Percentiles rank a stretch among this genome's conserved stretches.
Evolutionary conservation across 225 moss, liverwort and hornwort genomes (phyloP).

Genomic region (Takakia lepidozioides): DNA sequence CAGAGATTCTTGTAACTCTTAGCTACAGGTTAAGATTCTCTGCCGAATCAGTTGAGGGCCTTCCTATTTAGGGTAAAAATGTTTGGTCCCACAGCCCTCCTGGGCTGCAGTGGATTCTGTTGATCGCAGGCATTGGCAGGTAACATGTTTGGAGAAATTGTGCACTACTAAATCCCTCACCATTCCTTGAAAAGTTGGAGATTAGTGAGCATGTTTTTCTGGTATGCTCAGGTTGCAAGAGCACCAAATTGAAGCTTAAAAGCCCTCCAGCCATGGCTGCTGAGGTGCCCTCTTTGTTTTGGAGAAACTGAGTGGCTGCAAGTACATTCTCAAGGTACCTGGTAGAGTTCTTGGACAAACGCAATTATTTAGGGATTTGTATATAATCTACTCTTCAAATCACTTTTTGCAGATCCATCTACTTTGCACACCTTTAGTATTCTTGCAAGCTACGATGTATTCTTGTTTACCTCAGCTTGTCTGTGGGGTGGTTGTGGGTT

Average conservation of each 20-base stretch:
- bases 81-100: not conserved
- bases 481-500: too few species aligned
- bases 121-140: slow-evolving; percentile 33
- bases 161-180: slow-evolving; percentile 17
- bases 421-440: too few species aligned
- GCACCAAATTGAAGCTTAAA: slow-evolving; percentile 38
- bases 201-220: slow-evolving; percentile 27
- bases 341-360: too few species aligned
- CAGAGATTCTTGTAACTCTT: slow-evolving; percentile 11
- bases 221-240: slow-evolving; percentile 13
- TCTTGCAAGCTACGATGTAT: too few species aligned
- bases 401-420: too few species aligned
- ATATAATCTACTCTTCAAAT: too few species aligned
- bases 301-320: too few species aligned
- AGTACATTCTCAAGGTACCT: too few species aligned
- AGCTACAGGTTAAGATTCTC: not conserved
- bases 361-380: too few species aligned
- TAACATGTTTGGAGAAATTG: slow-evolving; percentile 21
- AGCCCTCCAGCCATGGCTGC: slow-evolving; percentile 38
- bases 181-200: slow-evolving; percentile 12
- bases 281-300: slow-evolving; percentile 57
- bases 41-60: not conserved
- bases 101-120: not conserved
- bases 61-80: slow-evolving; percentile 1
- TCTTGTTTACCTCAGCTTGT: too few species aligned